Conservation (phyloP, 2,329 filamentous ascomycete genomes). For the Paecilomyces sp. region DNA sequence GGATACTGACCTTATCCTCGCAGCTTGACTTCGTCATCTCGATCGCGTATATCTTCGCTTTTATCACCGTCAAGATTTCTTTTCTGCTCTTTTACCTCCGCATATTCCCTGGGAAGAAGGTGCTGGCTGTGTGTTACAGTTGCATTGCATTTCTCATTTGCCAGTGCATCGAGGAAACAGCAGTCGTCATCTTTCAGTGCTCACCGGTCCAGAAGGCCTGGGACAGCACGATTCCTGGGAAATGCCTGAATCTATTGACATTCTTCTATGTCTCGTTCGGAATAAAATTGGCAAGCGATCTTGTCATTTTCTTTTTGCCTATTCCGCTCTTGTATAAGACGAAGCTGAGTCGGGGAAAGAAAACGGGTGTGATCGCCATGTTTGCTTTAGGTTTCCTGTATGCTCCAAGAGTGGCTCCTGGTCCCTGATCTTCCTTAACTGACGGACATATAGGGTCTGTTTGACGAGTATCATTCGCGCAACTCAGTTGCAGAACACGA, state of each 20-base stretch:
- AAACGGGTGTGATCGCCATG: slow-evolving; percentile 12
- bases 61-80: slow-evolving; percentile 22
- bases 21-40: slow-evolving; percentile 14
- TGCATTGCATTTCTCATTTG: slow-evolving; percentile 41
- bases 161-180: slow-evolving; percentile 62
- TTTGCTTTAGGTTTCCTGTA: slow-evolving; percentile 14
- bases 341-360: slow-evolving; percentile 11
- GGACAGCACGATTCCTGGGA: slow-evolving; percentile 8
- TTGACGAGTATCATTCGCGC: slow-evolving; percentile 14
- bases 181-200: slow-evolving; percentile 47
- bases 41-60: slow-evolving; percentile 18
- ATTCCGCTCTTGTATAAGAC: slow-evolving; percentile 10
- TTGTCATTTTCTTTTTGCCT: slow-evolving; percentile 11
- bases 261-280: slow-evolving; percentile 14
- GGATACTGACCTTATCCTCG: neutral
- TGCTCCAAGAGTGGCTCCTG: neutral
- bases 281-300: slow-evolving; percentile 10
- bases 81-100: slow-evolving; percentile 16
- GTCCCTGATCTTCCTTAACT: neutral
- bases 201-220: slow-evolving; percentile 13
- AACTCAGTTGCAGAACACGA: slow-evolving; percentile 11
- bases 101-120: slow-evolving; percentile 12
- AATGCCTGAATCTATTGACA: slow-evolving; percentile 7
- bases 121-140: slow-evolving; percentile 8
- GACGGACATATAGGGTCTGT: slow-evolving; percentile 7